Evolutionary conservation across 768 basidiomycete species (phyloP).

Genomic region (Boletus reticulatus): DNA sequence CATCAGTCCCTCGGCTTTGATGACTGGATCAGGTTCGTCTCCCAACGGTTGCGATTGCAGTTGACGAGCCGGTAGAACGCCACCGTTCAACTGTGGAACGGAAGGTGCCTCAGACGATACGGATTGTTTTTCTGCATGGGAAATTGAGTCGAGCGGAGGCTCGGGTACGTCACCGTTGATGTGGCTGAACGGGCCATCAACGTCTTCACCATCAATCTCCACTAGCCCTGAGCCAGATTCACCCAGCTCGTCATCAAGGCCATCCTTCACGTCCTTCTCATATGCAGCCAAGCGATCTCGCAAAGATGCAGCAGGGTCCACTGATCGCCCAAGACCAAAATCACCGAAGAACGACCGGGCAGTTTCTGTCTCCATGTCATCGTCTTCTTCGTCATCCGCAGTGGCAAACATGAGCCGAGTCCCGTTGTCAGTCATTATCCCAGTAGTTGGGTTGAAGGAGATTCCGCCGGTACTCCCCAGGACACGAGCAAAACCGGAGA

Average conservation of each 20-base stretch:
- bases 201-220: constrained; percentile 35
- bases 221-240: constrained; percentile 24
- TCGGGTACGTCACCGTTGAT: constrained; percentile 35
- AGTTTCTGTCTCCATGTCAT: constrained; percentile 38
- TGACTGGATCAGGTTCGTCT: constrained; percentile 51
- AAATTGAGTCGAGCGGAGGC: constrained; percentile 24
- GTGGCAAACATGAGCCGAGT: constrained; percentile 57
- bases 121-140: constrained; percentile 14
- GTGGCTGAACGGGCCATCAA: constrained; percentile 27
- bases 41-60: constrained; percentile 49
- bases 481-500: constrained; percentile 53
- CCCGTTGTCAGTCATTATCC: constrained; percentile 48
- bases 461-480: constrained; percentile 61
- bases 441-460: constrained; percentile 56
- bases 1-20: constrained; percentile 63
- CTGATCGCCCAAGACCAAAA: constrained; percentile 42
- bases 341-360: constrained; percentile 49
- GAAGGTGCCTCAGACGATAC: constrained; percentile 46
- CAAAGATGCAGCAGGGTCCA: constrained; percentile 55
- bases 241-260: constrained; percentile 26
- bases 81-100: constrained; percentile 50
- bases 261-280: constrained; percentile 48
- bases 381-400: constrained; percentile 60
- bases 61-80: constrained; percentile 46
- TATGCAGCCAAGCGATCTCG: constrained; percentile 64